A percentile compares a stretch with the other conserved stretches of the same genome.
phyloP scores from a whole-genome alignment of 2,329 filamentous ascomycete species.

The Tolypocladium capitatum region DNA sequence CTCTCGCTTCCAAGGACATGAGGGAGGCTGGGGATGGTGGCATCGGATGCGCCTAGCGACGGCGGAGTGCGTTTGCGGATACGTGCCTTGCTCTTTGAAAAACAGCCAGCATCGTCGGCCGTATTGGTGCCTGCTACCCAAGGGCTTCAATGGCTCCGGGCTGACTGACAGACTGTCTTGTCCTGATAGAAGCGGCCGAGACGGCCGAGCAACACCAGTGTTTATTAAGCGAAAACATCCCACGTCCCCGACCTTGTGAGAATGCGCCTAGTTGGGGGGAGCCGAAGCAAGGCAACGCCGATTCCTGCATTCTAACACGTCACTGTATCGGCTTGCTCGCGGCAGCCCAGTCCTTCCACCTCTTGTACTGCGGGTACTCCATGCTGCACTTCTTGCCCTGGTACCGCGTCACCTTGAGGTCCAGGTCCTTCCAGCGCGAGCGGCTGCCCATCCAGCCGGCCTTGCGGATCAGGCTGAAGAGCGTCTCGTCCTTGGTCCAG shows the following conservation, averaged over 20 bases:
- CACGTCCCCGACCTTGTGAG: neutral
- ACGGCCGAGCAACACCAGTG: neutral
- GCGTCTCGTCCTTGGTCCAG: conserved; percentile 86
- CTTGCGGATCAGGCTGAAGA: conserved; percentile 85
- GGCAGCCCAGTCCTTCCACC: conserved; percentile 63
- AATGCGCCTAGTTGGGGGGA: neutral
- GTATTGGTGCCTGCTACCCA: neutral
- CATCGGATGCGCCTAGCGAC: neutral
- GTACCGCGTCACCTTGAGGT: conserved; percentile 70
- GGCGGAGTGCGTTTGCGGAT: neutral
- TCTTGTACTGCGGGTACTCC: conserved; percentile 60
- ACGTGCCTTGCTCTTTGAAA: neutral
- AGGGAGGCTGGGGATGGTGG: neutral
- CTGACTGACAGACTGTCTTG: neutral
- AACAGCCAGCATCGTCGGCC: neutral
- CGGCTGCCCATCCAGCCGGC: conserved; percentile 80
- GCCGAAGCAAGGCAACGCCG: neutral
- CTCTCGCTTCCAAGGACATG: too few species aligned
- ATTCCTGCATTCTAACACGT: neutral
- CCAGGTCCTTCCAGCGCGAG: conserved; percentile 67
- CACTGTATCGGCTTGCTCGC: conserved; percentile 14
- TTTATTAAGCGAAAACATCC: neutral
- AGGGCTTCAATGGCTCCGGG: neutral
- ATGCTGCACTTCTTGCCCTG: conserved; percentile 69
- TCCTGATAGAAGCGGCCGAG: neutral